Evolutionary conservation across 345 rosid genomes (phyloP).

Genomic region (Erodium maritimum): DNA sequence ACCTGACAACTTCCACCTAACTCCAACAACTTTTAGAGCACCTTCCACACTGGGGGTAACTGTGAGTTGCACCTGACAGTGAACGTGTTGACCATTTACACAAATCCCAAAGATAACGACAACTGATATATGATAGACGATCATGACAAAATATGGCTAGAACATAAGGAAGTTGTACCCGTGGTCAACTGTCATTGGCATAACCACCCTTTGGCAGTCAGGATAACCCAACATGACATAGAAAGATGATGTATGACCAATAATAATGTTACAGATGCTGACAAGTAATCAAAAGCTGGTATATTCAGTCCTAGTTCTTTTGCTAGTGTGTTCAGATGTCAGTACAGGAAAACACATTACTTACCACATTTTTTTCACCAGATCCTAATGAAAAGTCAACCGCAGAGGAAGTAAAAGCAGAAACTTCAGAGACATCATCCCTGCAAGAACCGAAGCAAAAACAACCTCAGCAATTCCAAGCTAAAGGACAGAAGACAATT

Average conservation of each 20-base stretch:
- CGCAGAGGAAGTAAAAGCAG: slow-evolving; percentile 58
- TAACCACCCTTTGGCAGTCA: not conserved
- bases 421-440: slow-evolving; percentile 28
- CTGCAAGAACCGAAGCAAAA: slow-evolving; percentile 30
- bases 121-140: not conserved
- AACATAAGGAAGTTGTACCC: not conserved
- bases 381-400: slow-evolving; percentile 52
- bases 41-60: slow-evolving; percentile 88
- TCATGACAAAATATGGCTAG: not conserved
- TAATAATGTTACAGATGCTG: not conserved
- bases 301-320: not conserved
- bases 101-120: slow-evolving; percentile 1
- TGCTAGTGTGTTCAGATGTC: not conserved
- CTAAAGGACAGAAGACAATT: not conserved
- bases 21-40: slow-evolving; percentile 68
- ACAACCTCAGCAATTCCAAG: slow-evolving; percentile 10
- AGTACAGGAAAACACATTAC: not conserved
- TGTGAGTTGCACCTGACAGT: slow-evolving; percentile 62
- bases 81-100: slow-evolving; percentile 4
- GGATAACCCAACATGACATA: not conserved
- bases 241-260: not conserved
- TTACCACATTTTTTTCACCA: slow-evolving; percentile 50
- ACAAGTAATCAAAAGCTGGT: not conserved
- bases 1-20: slow-evolving; percentile 84
- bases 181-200: not conserved